Conservation (phyloP, 2,329 filamentous ascomycete genomes). For the Pseudocercospora eumusae region DNA sequence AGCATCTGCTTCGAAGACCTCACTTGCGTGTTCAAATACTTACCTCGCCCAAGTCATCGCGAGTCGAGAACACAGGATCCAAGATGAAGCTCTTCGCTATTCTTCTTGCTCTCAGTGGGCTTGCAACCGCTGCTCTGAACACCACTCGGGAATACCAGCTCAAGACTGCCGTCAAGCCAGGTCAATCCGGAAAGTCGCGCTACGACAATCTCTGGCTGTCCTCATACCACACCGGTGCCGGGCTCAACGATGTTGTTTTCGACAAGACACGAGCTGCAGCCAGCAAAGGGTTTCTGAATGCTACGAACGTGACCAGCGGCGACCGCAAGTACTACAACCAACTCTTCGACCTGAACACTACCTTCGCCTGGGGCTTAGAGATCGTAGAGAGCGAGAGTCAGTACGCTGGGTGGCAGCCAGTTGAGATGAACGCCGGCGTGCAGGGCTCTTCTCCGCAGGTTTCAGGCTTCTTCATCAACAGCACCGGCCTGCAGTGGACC, state of each 20-base stretch:
- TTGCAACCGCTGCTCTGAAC: conserved; percentile 32
- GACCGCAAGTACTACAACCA: conserved; percentile 30
- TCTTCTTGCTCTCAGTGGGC: conserved; percentile 24
- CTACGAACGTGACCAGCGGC: conserved; percentile 30
- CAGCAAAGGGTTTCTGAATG: conserved; percentile 33
- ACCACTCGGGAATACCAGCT: conserved; percentile 35
- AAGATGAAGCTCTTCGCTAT: conserved; percentile 26
- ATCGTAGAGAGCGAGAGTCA: conserved; percentile 27
- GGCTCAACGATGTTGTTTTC: conserved; percentile 37
- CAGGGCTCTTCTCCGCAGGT: conserved; percentile 16
- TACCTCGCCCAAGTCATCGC: not conserved
- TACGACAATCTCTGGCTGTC: conserved; percentile 37
- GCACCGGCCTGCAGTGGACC: conserved; percentile 39
- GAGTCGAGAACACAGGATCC: not conserved
- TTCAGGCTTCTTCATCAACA: conserved; percentile 36
- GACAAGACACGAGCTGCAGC: conserved; percentile 18
- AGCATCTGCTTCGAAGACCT: not conserved
- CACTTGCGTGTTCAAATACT: not conserved
- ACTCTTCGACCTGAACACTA: conserved; percentile 38
- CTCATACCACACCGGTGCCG: conserved; percentile 36
- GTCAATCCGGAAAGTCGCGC: conserved; percentile 25
- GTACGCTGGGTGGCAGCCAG: conserved; percentile 40
- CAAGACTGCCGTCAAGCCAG: conserved; percentile 33
- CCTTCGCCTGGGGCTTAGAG: conserved; percentile 34
- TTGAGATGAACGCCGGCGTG: conserved; percentile 36